These are phyloP conservation scores for Geranomyces variabilis DNA, from an alignment of 192 early-diverging fungal species.

Conservation along the genomic window DNA sequence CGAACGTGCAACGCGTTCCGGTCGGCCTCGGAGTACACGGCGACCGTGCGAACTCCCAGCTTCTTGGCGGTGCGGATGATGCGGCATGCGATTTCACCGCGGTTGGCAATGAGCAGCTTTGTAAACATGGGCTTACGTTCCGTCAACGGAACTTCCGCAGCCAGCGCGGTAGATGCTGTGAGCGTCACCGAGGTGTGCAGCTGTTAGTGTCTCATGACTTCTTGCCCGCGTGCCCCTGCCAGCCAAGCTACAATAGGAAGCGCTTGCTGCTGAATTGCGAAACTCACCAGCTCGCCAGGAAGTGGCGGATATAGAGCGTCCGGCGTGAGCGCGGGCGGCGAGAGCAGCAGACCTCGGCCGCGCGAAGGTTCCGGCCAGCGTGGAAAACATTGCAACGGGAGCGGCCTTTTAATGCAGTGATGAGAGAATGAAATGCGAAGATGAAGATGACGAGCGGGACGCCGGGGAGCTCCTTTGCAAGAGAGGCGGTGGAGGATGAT, in stretches of 20 bases:
- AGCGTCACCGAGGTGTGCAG: not conserved
- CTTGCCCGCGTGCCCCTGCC: not conserved
- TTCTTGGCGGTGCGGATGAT: conserved; percentile 89
- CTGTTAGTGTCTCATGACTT: not conserved
- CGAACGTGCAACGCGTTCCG: conserved; percentile 83
- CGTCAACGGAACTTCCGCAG: not conserved
- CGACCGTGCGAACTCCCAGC: conserved; percentile 94
- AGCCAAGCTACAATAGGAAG: not conserved
- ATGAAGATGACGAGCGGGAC: no score
- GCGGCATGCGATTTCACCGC: conserved; percentile 94
- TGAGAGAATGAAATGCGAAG: no score
- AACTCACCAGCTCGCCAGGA: conserved; percentile 1
- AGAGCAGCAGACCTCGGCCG: not conserved
- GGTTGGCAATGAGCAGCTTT: conserved; percentile 94
- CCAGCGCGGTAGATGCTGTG: not conserved
- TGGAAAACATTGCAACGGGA: not conserved
- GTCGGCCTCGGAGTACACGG: conserved; percentile 93
- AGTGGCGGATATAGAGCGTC: not conserved
- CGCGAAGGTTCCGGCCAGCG: conserved; percentile 10
- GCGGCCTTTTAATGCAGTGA: no score
- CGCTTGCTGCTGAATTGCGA: not conserved
- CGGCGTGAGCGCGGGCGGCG: not conserved
- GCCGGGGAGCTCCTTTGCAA: no score
- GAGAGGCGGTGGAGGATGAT: no score
- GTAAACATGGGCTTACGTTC: conserved; percentile 58